Base-by-base conservation (phyloP, 441 rosid genomes). In the Cnidoscolus chayamansa region DNA sequence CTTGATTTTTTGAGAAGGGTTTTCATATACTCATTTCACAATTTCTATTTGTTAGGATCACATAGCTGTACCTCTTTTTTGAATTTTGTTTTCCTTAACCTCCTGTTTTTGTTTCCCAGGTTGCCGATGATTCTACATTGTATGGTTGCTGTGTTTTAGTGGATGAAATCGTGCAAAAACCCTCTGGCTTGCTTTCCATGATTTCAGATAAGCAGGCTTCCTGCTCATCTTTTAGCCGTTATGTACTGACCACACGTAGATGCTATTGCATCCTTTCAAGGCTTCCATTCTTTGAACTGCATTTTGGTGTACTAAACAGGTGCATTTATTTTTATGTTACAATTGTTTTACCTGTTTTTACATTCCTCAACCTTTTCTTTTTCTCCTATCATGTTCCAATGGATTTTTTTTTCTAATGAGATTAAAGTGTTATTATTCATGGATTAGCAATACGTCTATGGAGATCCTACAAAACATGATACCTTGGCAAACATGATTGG, bases 261-360 rank as follows among this genome's bases (percentile, higher is more conserved):
- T 94, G 99, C 79, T 94, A 94, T 73, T 94, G 99, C 85, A 85
- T 94, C 83, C 87, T 94, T 74, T 85, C 99, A 31, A 87, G 98
- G 82, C 90, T 94, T 79, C 99, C 99, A 9, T 92, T 89, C 81
- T 94, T 94, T 70, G 96, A 92, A 68, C 78, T 94, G 84, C 99
- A 94, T 84, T 94, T 94, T 77, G 94, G 91, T 73, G 87, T 94
- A 62, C 79, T 94, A 70, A 90, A 88, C 80, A 89, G 98, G 97
- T 92, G 65, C 31, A 78, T 73, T 54, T 69, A 12, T 66, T 55
- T 65, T 54, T 49, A 6, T 8, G 16, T 20, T 37, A 13, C 25
- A 10, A 48, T 10, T 67, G 15, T 70, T 50, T 31, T 47, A 54
- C 43, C 32, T 56, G 54, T 25, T 13, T 57, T 25, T 25, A 0